These are phyloP conservation scores for Geotrichum phurueaensis DNA, from an alignment of 1,139 yeast species.

Conservation along the genomic window DNA sequence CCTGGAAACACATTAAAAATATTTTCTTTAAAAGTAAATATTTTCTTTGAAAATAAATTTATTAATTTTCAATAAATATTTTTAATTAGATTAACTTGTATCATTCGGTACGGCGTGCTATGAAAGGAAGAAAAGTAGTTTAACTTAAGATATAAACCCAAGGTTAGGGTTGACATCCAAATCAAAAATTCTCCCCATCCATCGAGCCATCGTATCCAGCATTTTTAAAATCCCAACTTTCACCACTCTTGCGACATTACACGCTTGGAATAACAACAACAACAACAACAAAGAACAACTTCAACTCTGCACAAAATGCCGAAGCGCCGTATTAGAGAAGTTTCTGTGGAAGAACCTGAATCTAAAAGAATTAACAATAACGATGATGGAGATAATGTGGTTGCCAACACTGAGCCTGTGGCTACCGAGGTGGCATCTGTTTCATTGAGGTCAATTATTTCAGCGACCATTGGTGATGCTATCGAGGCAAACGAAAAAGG, in stretches of 20 bases:
- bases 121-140: too few relatives aligned
- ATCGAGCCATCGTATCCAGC: neutral
- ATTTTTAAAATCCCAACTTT: neutral
- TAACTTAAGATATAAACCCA: neutral
- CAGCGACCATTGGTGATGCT: conserved; percentile 12
- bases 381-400: neutral
- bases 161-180: neutral
- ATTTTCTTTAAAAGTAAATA: too few relatives aligned
- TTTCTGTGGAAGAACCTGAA: conserved; percentile 7
- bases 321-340: conserved; percentile 11
- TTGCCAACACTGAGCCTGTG: neutral
- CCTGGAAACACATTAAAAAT: neutral
- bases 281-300: too few relatives aligned
- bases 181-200: neutral
- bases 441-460: conserved; percentile 6
- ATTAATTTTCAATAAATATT: too few relatives aligned
- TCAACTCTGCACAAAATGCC: conserved; percentile 3
- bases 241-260: neutral
- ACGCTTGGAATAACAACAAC: neutral
- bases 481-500: conserved; percentile 12
- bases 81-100: too few relatives aligned
- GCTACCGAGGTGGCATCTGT: neutral
- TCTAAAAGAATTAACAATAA: conserved; percentile 6
- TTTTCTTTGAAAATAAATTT: too few relatives aligned
- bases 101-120: too few relatives aligned